Percentiles rank a stretch among this genome's conserved stretches.
Evolutionary conservation across 202 grass and related monocot species (phyloP).

Genomic region (Saccharum hybrid): DNA sequence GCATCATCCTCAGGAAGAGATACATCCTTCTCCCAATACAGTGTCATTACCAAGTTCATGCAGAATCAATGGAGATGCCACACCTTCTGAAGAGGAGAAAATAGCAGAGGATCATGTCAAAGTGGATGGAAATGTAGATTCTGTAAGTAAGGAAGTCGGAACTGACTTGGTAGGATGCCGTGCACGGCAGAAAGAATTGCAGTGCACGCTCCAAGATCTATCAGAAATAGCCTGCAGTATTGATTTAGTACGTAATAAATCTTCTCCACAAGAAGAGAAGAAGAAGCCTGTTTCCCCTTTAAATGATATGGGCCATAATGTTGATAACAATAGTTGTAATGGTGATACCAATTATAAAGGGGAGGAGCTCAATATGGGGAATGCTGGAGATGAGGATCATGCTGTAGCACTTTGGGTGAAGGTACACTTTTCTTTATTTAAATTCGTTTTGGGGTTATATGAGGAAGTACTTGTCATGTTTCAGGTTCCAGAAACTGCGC

Average conservation of each 20-base stretch:
- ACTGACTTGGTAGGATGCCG: constrained; percentile 28
- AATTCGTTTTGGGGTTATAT: constrained; percentile 12
- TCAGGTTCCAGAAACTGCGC: not conserved
- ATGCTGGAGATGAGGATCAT: constrained; percentile 60
- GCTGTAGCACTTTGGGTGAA: constrained; percentile 91
- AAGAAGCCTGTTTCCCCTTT: constrained; percentile 46
- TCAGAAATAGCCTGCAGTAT: constrained; percentile 66
- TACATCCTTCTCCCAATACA: constrained; percentile 34
- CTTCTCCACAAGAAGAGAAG: constrained; percentile 44
- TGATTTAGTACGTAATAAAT: constrained; percentile 52
- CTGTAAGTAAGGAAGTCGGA: constrained; percentile 22
- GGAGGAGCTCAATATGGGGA: constrained; percentile 31
- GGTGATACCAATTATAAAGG: constrained; percentile 49
- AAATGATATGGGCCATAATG: constrained; percentile 37
- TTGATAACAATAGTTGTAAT: constrained; percentile 51
- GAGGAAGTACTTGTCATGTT: constrained; percentile 6
- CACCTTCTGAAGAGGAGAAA: constrained; percentile 36
- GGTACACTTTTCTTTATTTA: constrained; percentile 56
- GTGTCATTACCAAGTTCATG: constrained; percentile 41
- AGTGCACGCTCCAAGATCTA: constrained; percentile 61
- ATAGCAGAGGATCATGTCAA: constrained; percentile 36
- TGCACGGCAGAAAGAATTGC: constrained; percentile 45
- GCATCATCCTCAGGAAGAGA: constrained; percentile 42
- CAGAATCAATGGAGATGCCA: constrained; percentile 45
- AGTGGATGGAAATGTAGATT: constrained; percentile 43